Evolutionary conservation across 257 asterid genomes (phyloP).

Genomic region (Solanum pinnatisectum): DNA sequence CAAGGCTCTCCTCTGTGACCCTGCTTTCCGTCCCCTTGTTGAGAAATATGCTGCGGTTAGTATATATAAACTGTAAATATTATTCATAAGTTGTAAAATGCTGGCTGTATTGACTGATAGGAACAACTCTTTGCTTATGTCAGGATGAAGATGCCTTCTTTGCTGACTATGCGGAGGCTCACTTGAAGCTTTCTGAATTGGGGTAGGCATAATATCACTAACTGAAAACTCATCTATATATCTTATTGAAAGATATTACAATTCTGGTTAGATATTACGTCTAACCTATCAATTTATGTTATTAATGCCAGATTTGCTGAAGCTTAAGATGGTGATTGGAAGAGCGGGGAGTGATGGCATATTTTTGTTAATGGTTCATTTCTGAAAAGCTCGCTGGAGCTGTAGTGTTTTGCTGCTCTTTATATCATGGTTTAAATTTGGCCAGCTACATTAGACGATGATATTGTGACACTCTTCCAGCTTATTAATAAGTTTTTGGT

Average conservation of each 20-base stretch:
- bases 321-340: conserved; percentile 19
- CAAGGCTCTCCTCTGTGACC: conserved; percentile 66
- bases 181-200: conserved; percentile 68
- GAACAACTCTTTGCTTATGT: neutral
- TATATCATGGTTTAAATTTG: neutral
- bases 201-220: conserved; percentile 35
- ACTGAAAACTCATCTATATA: neutral
- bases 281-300: neutral
- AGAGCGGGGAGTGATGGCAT: neutral
- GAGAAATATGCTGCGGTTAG: conserved; percentile 72
- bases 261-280: neutral
- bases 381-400: neutral
- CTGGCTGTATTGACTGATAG: neutral
- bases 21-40: conserved; percentile 57
- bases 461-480: neutral
- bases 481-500: neutral
- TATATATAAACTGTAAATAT: neutral
- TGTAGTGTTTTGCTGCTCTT: neutral
- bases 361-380: neutral
- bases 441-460: neutral
- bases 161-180: conserved; percentile 69
- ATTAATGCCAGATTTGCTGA: conserved; percentile 43
- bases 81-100: neutral
- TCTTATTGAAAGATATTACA: neutral
- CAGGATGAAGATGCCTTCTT: conserved; percentile 90